Percentiles rank a stretch among this genome's conserved stretches.
Evolutionary conservation across 352 stramenopile species (phyloP).

Genomic region (Blastocystis sp.): DNA sequence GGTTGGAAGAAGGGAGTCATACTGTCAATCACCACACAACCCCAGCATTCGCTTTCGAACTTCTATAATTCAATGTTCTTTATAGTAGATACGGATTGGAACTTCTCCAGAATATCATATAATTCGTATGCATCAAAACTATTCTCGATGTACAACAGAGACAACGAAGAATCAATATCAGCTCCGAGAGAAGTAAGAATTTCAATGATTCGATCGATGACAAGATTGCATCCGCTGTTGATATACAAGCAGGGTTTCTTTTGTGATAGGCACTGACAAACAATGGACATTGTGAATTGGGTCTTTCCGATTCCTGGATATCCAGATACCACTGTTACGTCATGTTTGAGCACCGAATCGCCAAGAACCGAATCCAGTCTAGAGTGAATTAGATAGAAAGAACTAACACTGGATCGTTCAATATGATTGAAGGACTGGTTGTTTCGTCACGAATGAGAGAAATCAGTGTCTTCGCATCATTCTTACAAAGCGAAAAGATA

Average conservation of each 20-base stretch:
- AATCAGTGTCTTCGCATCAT: not conserved
- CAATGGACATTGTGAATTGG: not conserved
- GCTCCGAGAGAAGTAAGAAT: not conserved
- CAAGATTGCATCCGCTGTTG: not conserved
- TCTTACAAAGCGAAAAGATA: not conserved
- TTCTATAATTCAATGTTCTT: not conserved
- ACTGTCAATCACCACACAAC: conserved; percentile 38
- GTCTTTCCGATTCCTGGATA: conserved; percentile 37
- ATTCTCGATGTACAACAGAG: conserved; percentile 13
- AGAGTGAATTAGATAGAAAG: not conserved
- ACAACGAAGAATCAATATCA: not conserved
- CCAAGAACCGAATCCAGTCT: conserved; percentile 11
- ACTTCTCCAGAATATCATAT: not conserved
- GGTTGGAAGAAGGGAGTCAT: conserved; percentile 13
- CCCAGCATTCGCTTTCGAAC: not conserved
- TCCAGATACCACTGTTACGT: not conserved
- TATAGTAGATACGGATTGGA: not conserved
- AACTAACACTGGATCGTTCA: not conserved
- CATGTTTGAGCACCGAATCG: not conserved
- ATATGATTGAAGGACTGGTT: not conserved
- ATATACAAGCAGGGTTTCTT: not conserved
- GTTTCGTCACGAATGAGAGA: not conserved
- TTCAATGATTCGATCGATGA: conserved; percentile 9
- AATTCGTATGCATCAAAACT: not conserved
- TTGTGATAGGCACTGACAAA: not conserved